Evolutionary conservation across 2,329 filamentous ascomycete genomes (phyloP).

Genomic region (Ophiostoma pallidulum): DNA sequence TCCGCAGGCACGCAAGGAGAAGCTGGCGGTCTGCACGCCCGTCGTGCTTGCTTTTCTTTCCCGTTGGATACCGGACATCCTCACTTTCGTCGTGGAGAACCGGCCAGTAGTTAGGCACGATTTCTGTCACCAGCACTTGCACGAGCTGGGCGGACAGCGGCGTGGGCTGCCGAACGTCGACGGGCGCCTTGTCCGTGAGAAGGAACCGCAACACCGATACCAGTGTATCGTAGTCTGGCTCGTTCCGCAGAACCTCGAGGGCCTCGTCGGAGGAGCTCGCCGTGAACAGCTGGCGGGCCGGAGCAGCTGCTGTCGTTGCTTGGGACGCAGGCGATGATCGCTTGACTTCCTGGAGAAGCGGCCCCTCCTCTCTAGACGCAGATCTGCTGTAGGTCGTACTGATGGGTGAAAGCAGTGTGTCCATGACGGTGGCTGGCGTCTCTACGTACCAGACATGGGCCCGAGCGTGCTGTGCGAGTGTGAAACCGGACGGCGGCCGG

Average conservation of each 20-base stretch:
- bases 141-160: conserved; percentile 66
- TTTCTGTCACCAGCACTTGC: conserved; percentile 62
- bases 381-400: conserved; percentile 41
- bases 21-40: conserved; percentile 32
- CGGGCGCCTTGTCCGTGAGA: conserved; percentile 19
- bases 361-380: conserved; percentile 27
- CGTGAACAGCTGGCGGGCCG: conserved; percentile 2
- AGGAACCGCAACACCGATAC: conserved; percentile 45
- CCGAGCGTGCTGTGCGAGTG: background rate
- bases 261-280: conserved; percentile 37
- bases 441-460: background rate
- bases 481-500: no score
- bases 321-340: background rate
- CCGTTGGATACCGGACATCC: conserved; percentile 13
- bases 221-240: conserved; percentile 53
- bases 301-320: background rate
- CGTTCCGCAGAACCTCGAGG: conserved; percentile 48
- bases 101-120: conserved; percentile 75
- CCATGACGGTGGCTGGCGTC: conserved; percentile 33
- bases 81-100: conserved; percentile 41
- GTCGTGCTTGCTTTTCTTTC: background rate
- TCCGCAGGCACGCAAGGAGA: conserved; percentile 59
- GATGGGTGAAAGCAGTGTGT: conserved; percentile 44
- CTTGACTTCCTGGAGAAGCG: conserved; percentile 30
- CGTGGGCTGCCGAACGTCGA: conserved; percentile 50